Percentiles rank a stretch among this genome's conserved stretches.
Conservation (phyloP, 306 rosid genomes). For the Trifolium dubium region DNA sequence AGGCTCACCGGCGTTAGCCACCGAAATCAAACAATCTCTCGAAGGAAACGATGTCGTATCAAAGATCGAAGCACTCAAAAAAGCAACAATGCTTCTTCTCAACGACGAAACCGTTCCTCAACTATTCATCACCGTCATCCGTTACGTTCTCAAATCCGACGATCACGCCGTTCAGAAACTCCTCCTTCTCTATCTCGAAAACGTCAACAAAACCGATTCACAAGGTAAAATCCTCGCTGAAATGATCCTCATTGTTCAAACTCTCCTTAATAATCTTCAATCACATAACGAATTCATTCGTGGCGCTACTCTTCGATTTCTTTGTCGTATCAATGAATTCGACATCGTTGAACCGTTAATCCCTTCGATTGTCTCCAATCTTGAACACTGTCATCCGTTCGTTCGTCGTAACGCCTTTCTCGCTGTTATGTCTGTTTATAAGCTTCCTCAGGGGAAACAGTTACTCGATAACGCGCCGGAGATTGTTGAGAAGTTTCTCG, state of each 20-base stretch:
- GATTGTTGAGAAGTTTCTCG: constrained; percentile 73
- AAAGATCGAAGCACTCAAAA: constrained; percentile 46
- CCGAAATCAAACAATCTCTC: background rate
- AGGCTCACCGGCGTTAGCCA: background rate
- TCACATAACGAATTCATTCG: constrained; percentile 91
- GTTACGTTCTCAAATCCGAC: constrained; percentile 87
- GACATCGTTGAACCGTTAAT: constrained; percentile 87
- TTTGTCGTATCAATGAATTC: constrained; percentile 78
- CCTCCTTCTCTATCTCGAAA: constrained; percentile 87
- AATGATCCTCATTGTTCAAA: constrained; percentile 93
- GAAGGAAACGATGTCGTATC: background rate
- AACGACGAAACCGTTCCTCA: constrained; percentile 88
- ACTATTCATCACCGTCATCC: constrained; percentile 84
- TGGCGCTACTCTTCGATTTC: constrained; percentile 84
- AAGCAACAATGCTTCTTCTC: constrained; percentile 83
- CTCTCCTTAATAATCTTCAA: constrained; percentile 82
- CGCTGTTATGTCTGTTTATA: constrained; percentile 82
- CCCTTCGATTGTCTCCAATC: constrained; percentile 74
- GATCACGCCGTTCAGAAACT: constrained; percentile 93
- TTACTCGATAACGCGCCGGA: constrained; percentile 80
- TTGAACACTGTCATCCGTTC: constrained; percentile 87
- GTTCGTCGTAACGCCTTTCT: constrained; percentile 81
- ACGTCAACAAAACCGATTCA: constrained; percentile 84
- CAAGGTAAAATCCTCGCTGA: constrained; percentile 84
- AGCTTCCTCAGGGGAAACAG: constrained; percentile 81